Evolutionary conservation across 2,329 filamentous ascomycete species (phyloP).

Genomic region (Fusarium sp.): DNA sequence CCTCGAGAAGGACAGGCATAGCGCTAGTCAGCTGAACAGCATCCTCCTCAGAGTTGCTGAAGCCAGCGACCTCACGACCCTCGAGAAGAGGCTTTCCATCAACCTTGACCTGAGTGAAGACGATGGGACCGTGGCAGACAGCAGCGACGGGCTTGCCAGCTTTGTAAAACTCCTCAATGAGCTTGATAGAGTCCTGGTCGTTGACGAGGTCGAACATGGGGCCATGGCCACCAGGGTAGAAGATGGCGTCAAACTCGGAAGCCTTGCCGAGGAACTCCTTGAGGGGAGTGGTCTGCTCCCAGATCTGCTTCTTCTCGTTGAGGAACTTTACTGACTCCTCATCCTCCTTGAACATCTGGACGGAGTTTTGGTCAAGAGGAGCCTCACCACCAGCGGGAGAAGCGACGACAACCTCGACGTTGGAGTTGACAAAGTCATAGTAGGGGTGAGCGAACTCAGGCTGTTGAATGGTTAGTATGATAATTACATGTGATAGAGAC

Average conservation of each 20-base stretch:
- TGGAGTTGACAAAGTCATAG: constrained; percentile 60
- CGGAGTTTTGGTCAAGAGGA: constrained; percentile 70
- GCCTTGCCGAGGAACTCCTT: constrained; percentile 67
- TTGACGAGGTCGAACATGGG: constrained; percentile 76
- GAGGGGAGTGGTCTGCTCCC: constrained; percentile 72
- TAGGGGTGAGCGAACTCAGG: constrained; percentile 75
- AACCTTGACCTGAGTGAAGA: constrained; percentile 68
- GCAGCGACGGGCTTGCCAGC: constrained; percentile 73
- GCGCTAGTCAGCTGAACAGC: constrained; percentile 62
- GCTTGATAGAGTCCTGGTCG: constrained; percentile 66
- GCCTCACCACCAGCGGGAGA: constrained; percentile 72
- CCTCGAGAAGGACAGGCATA: constrained; percentile 71
- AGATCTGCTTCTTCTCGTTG: constrained; percentile 67
- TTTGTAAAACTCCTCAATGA: constrained; percentile 72
- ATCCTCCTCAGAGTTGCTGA: constrained; percentile 69
- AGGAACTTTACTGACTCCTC: constrained; percentile 65
- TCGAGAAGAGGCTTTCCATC: constrained; percentile 66
- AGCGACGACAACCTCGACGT: constrained; percentile 66
- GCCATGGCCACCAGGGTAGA: constrained; percentile 69
- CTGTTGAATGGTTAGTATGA: constrained; percentile 47
- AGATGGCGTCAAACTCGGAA: constrained; percentile 72
- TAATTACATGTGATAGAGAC: neutral
- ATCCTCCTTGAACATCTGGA: constrained; percentile 68
- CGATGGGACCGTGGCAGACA: constrained; percentile 77
- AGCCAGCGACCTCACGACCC: constrained; percentile 70